Percentiles rank a stretch among this genome's conserved stretches.
These are phyloP conservation scores for Daldinia sp. DNA, from an alignment of 2,329 filamentous ascomycete species.

Conservation along the genomic window DNA sequence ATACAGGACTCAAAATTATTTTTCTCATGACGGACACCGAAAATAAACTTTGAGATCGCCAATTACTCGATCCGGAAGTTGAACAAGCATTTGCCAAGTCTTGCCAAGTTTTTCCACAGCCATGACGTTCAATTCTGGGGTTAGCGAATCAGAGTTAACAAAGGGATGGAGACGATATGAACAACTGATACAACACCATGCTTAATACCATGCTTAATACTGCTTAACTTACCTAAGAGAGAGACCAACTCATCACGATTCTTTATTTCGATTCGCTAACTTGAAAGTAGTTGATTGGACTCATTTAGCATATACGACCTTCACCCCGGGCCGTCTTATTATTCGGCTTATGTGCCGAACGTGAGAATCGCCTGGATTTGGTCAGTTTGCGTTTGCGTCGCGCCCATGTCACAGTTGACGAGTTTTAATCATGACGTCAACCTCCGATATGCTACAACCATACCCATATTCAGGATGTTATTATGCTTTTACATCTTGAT, in stretches of 20 bases:
- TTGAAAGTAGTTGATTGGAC: slow-evolving; percentile 28
- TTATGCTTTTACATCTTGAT: neutral
- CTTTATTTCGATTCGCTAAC: slow-evolving; percentile 16
- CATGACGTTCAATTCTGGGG: slow-evolving; percentile 42
- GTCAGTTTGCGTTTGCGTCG: slow-evolving; percentile 10
- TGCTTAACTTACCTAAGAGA: slow-evolving; percentile 21
- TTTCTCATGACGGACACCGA: neutral
- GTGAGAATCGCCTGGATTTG: slow-evolving; percentile 20
- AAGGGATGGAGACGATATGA: slow-evolving; percentile 12
- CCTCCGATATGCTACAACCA: neutral
- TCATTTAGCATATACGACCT: slow-evolving; percentile 14
- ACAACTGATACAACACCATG: slow-evolving; percentile 12
- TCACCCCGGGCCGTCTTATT: neutral
- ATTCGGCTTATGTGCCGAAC: slow-evolving; percentile 10
- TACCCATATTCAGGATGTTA: neutral
- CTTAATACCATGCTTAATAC: too few relatives aligned
- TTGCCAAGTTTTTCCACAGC: slow-evolving; percentile 45
- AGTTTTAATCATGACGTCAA: slow-evolving; percentile 39
- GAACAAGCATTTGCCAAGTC: slow-evolving; percentile 46
- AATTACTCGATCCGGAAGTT: slow-evolving; percentile 33
- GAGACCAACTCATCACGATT: slow-evolving; percentile 38
- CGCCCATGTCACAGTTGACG: slow-evolving; percentile 23
- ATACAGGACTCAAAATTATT: neutral
- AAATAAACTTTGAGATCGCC: slow-evolving; percentile 23
- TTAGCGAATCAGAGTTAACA: slow-evolving; percentile 25